These are phyloP conservation scores for Chaetoceros tenuissimus DNA, from an alignment of 108 stramenopile species.

Conservation along the genomic window DNA sequence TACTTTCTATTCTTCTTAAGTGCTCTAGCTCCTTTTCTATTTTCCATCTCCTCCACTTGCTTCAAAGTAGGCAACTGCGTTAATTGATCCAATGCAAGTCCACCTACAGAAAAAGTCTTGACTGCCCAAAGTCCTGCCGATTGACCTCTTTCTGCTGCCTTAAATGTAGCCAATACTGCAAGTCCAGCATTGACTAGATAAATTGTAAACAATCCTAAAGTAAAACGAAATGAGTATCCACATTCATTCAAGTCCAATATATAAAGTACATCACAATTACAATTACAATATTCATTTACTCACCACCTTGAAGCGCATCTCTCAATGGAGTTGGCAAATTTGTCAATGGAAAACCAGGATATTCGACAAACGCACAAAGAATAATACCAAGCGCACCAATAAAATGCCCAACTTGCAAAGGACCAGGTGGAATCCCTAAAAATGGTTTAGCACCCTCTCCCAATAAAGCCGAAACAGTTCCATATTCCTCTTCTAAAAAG, in stretches of 20 bases:
- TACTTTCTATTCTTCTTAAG: slow-evolving; percentile 44
- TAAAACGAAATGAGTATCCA: not conserved
- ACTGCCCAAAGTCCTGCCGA: slow-evolving; percentile 51
- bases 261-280: not conserved
- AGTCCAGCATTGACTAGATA: slow-evolving; percentile 65
- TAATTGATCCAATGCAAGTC: slow-evolving; percentile 80
- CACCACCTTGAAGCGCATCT: slow-evolving; percentile 71
- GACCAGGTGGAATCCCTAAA: slow-evolving; percentile 72
- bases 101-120: slow-evolving; percentile 76
- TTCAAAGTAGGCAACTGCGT: slow-evolving; percentile 69
- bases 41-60: slow-evolving; percentile 28
- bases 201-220: slow-evolving; percentile 50
- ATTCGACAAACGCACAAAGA: slow-evolving; percentile 78
- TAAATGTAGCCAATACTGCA: slow-evolving; percentile 62
- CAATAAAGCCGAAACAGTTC: slow-evolving; percentile 67
- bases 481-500: slow-evolving; percentile 75
- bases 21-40: slow-evolving; percentile 30
- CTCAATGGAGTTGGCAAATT: slow-evolving; percentile 73
- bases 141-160: slow-evolving; percentile 62
- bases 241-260: too few relatives aligned
- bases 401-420: slow-evolving; percentile 80
- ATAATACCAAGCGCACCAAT: slow-evolving; percentile 75
- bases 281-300: slow-evolving; percentile 10
- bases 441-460: slow-evolving; percentile 64
- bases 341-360: slow-evolving; percentile 85